These are phyloP conservation scores for Cyclotella sp. DNA, from an alignment of 108 stramenopile species.

Conservation along the genomic window DNA sequence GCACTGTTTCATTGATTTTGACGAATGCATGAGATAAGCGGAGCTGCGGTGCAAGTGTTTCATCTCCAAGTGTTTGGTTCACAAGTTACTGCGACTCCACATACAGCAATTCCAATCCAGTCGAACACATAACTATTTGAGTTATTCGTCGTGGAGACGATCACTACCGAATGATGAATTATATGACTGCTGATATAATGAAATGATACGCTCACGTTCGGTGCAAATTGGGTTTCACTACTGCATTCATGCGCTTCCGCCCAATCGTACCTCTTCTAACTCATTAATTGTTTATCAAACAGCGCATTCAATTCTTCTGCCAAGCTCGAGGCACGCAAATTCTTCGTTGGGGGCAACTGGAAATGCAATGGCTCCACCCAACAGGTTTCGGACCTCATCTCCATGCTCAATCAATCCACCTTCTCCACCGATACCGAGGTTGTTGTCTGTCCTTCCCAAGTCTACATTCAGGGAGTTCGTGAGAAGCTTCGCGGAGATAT, in stretches of 20 bases:
- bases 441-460: constrained; percentile 94
- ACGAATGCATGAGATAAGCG: too few species aligned
- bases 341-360: constrained; percentile 99
- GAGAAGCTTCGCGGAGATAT: constrained; percentile 89
- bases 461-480: constrained; percentile 89
- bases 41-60: too few species aligned
- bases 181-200: too few species aligned
- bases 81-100: not conserved
- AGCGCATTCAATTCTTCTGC: constrained; percentile 77
- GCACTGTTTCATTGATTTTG: too few species aligned
- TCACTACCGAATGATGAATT: too few species aligned
- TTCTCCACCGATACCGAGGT: constrained; percentile 90
- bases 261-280: not conserved
- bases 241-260: not conserved
- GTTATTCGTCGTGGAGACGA: too few species aligned
- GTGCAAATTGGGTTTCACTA: not conserved
- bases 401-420: constrained; percentile 90
- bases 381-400: constrained; percentile 83
- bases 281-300: constrained; percentile 4
- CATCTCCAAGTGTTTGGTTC: too few species aligned
- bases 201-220: too few species aligned
- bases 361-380: constrained; percentile 96
- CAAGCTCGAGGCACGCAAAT: constrained; percentile 85
- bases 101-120: too few species aligned
- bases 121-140: too few species aligned